Evolutionary conservation across 2,329 filamentous ascomycete species (phyloP).

Genomic region (Colletotrichum godetiae): DNA sequence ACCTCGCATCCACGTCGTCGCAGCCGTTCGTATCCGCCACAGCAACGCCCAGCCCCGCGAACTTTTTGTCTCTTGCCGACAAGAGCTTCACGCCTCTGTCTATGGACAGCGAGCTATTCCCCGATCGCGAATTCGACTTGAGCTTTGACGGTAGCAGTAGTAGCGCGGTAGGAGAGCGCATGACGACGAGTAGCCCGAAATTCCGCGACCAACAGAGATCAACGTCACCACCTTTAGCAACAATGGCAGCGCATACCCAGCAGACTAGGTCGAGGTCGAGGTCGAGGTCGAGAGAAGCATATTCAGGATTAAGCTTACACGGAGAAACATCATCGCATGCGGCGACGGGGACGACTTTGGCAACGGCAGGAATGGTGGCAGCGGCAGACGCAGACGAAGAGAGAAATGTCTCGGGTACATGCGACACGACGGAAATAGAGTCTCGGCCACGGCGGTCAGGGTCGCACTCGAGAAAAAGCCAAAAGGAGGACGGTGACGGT

Average conservation of each 20-base stretch:
- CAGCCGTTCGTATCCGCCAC: conserved; percentile 36
- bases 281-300: not conserved
- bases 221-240: not conserved
- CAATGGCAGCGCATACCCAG: not conserved
- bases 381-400: conserved; percentile 7
- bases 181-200: conserved; percentile 1
- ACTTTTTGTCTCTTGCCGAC: conserved; percentile 40
- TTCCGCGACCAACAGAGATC: not conserved
- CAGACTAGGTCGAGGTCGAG: not conserved
- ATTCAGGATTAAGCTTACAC: not conserved
- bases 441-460: not conserved
- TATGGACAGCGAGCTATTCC: conserved; percentile 40
- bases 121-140: conserved; percentile 7
- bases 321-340: not conserved
- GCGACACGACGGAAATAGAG: not conserved
- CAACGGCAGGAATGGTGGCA: not conserved
- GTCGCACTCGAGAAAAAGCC: not conserved
- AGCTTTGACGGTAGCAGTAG: not conserved
- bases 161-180: not conserved
- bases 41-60: conserved; percentile 32
- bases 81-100: conserved; percentile 46
- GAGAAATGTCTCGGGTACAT: conserved; percentile 31
- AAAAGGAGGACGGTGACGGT: not conserved
- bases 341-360: not conserved
- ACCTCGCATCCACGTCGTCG: conserved; percentile 18